A percentile compares a stretch with the other conserved stretches of the same genome.
phyloP scores from a whole-genome alignment of 345 rosid genomes.

The Lumnitzera littorea region DNA sequence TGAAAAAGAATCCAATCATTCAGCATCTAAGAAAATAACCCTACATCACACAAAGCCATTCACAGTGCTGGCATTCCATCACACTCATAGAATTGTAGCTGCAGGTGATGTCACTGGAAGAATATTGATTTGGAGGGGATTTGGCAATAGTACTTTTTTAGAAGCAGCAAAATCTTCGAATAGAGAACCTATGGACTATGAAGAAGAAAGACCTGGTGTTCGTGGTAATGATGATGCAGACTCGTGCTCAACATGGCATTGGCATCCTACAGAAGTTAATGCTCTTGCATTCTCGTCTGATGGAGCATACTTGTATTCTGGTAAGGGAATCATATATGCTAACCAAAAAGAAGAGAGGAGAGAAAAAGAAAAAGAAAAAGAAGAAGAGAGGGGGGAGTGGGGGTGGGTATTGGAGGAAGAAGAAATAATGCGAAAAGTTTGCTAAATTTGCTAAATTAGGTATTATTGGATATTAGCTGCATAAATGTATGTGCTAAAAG shows the following conservation, averaged over 20 bases:
- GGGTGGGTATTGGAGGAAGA: too few species aligned
- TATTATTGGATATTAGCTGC: too few species aligned
- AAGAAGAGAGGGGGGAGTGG: too few species aligned
- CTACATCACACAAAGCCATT: constrained; percentile 79
- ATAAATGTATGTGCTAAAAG: too few species aligned
- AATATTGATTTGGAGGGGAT: constrained; percentile 83
- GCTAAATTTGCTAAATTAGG: too few species aligned
- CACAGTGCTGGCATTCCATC: constrained; percentile 73
- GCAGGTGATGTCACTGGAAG: constrained; percentile 95
- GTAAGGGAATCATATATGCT: constrained; percentile 22
- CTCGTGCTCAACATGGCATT: constrained; percentile 88
- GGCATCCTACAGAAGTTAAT: constrained; percentile 75
- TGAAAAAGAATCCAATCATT: constrained; percentile 33
- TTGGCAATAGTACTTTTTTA: constrained; percentile 52
- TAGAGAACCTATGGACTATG: constrained; percentile 18
- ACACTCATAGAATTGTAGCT: constrained; percentile 64
- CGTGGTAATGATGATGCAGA: constrained; percentile 90
- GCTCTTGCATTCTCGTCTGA: constrained; percentile 79
- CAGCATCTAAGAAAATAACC: constrained; percentile 41
- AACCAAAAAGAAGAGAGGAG: too few species aligned
- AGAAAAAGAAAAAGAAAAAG: too few species aligned
- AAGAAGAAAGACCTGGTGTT: constrained; percentile 85
- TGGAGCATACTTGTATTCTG: constrained; percentile 86
- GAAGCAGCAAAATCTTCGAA: constrained; percentile 15
- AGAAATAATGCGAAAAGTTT: too few species aligned